Evolutionary conservation across 345 rosid species (phyloP).

Genomic region (Lepidium didymum): DNA sequence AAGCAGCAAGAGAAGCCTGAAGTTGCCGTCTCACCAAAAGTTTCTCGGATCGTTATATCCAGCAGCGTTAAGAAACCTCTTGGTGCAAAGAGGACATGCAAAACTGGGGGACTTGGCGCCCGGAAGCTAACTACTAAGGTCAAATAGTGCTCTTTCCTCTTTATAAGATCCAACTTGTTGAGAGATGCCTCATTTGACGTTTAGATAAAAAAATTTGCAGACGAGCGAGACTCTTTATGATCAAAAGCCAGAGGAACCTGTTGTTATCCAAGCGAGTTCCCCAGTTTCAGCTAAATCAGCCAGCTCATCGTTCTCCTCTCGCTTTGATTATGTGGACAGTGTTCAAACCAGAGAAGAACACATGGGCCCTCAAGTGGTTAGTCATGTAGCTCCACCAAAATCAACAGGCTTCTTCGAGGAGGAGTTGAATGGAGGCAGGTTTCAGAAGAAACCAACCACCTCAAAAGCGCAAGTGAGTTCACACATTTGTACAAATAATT

Average conservation of each 20-base stretch:
- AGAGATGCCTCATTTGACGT: neutral
- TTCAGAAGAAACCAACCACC: constrained; percentile 54
- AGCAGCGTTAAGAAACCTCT: constrained; percentile 75
- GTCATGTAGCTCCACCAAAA: constrained; percentile 92
- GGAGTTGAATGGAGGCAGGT: constrained; percentile 66
- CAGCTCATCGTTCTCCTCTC: constrained; percentile 61
- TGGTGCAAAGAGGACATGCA: constrained; percentile 67
- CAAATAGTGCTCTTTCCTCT: neutral
- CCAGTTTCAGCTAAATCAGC: constrained; percentile 44
- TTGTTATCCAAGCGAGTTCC: constrained; percentile 32
- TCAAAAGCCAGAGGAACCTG: constrained; percentile 86
- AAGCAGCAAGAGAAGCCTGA: constrained; percentile 45
- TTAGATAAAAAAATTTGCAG: constrained; percentile 31
- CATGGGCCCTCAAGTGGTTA: constrained; percentile 55
- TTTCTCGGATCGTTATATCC: constrained; percentile 33
- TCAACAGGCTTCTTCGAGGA: constrained; percentile 74
- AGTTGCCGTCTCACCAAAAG: constrained; percentile 45
- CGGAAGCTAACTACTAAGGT: constrained; percentile 82
- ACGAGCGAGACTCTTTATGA: constrained; percentile 80
- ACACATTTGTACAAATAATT: neutral
- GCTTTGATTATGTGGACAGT: constrained; percentile 77
- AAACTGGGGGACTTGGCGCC: constrained; percentile 90
- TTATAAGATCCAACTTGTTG: neutral
- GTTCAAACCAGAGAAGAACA: constrained; percentile 46
- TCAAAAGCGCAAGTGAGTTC: constrained; percentile 57